Conservation (phyloP, 345 rosid species). For the Stellera chamaejasme region DNA sequence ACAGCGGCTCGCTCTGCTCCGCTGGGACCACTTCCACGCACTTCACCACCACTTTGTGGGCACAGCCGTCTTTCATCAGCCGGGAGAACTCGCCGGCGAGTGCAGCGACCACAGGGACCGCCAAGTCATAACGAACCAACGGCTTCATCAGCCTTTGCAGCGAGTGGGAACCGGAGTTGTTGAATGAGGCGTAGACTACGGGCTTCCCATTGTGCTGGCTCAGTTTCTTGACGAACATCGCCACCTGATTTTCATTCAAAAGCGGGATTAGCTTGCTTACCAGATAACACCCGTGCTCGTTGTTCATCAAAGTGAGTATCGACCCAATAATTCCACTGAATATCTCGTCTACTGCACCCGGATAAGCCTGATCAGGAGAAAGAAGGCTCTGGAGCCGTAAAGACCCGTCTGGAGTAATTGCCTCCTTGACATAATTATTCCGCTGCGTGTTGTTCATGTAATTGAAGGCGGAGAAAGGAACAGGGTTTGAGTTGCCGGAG, state of each 20-base stretch:
- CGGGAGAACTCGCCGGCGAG: background rate
- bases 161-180: background rate
- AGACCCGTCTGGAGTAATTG: background rate
- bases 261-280: background rate
- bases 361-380: background rate
- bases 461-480: too few relatives aligned
- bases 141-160: conserved; percentile 1
- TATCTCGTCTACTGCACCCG: background rate
- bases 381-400: background rate
- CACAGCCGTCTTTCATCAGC: background rate
- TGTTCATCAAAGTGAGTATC: conserved; percentile 3
- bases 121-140: background rate
- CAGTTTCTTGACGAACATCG: background rate
- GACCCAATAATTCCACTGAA: background rate
- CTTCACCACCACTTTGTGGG: background rate
- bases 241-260: background rate
- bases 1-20: background rate
- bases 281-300: background rate
- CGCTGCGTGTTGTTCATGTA: too few relatives aligned
- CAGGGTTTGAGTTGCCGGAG: too few relatives aligned
- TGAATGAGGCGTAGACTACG: background rate
- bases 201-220: background rate
- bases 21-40: background rate
- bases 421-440: background rate
- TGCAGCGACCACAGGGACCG: background rate